phyloP scores from a whole-genome alignment of 139 green algal genomes.

The Volvox reticuliferus region DNA sequence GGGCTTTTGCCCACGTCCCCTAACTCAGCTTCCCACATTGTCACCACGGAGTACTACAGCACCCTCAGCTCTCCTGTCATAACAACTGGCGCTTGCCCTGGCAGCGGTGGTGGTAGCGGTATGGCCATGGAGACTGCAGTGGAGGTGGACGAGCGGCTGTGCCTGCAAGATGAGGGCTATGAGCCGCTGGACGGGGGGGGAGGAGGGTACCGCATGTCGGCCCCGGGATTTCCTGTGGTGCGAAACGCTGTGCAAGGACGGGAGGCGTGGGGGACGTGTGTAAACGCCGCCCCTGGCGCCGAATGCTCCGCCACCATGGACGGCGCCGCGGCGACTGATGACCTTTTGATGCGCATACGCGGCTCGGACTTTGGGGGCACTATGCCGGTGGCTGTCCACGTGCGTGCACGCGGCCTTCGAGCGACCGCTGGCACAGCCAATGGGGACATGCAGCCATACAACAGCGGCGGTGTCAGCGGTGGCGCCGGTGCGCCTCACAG shows the following conservation, averaged over 20 bases:
- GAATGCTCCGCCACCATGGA: not conserved
- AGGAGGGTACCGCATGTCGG: not conserved
- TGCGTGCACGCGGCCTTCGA: not conserved
- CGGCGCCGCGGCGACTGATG: not conserved
- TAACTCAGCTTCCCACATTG: not conserved
- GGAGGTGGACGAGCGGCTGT: constrained; percentile 17
- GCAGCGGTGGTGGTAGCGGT: not conserved
- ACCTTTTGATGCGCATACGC: not conserved
- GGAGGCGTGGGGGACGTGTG: not conserved
- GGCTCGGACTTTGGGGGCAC: not conserved
- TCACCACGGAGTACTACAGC: not conserved
- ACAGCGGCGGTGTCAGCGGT: not conserved
- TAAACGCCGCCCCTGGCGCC: not conserved
- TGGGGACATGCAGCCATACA: too few species aligned
- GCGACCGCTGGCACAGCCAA: too few species aligned
- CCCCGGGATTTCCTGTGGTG: not conserved
- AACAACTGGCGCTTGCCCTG: not conserved
- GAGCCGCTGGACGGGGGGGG: not conserved
- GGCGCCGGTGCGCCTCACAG: not conserved
- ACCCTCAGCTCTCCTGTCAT: not conserved
- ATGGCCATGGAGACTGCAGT: not conserved
- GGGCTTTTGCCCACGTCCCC: not conserved
- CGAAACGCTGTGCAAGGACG: not conserved
- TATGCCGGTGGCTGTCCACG: not conserved
- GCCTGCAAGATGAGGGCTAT: not conserved